Conservation (phyloP, 106 monocot genomes). For the Chionographis japonica region DNA sequence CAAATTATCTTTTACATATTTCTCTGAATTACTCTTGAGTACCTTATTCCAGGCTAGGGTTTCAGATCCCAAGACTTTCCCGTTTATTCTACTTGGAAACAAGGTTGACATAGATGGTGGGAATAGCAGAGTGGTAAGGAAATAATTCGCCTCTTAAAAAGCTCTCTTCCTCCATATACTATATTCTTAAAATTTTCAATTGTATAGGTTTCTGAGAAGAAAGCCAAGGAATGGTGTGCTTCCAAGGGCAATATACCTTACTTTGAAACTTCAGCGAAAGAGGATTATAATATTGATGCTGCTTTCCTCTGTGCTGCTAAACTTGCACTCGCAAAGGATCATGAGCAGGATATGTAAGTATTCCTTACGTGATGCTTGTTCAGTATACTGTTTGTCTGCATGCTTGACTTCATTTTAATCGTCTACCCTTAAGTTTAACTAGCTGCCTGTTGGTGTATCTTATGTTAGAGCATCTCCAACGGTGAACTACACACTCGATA, state of each 20-base stretch:
- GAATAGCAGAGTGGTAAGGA: conserved; percentile 51
- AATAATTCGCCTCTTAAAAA: background rate
- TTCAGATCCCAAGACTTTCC: conserved; percentile 48
- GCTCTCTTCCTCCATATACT: background rate
- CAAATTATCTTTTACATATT: no score
- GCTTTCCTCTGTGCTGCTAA: conserved; percentile 56
- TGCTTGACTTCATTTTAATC: background rate
- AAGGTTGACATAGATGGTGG: conserved; percentile 63
- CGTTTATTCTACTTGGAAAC: conserved; percentile 68
- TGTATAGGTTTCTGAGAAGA: conserved; percentile 51
- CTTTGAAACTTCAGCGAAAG: conserved; percentile 77
- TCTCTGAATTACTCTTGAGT: no score
- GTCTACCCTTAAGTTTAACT: no score
- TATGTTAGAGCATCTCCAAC: no score
- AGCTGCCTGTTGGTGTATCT: no score
- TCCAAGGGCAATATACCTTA: conserved; percentile 57
- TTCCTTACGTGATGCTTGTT: conserved; percentile 1
- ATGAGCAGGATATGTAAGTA: conserved; percentile 58
- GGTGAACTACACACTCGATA: no score
- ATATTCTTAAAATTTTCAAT: no score
- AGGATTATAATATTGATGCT: conserved; percentile 50
- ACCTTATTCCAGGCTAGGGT: conserved; percentile 40
- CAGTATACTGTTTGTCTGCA: background rate
- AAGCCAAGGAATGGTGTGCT: conserved; percentile 65
- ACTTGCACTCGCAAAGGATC: conserved; percentile 42